Evolutionary conservation across 306 rosid genomes (phyloP), one percentile per base, ranked within the genome.

Genomic region (Castanopsis chinensis): DNA sequence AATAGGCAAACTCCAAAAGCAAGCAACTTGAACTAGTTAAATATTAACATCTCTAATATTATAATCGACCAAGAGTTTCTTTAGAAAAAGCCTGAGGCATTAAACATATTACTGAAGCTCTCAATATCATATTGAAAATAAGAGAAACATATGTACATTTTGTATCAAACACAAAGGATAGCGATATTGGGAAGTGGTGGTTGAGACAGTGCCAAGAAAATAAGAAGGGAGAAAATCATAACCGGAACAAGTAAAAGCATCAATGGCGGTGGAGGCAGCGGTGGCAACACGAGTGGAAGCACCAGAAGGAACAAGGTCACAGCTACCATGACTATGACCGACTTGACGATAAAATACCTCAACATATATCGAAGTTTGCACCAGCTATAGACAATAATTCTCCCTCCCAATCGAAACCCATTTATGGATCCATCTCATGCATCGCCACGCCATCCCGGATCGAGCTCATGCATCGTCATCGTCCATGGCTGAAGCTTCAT

Each of bases 201-300:
- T 15, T 63, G 59, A 75, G 64, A 72, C 17, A 87, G 15, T 2
- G 77, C 88, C 73, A 79, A 28, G 13, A 57, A 59, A 21, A 84
- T 7, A 49, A 87, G 82, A 64, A 84, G 56, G 74, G 68, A 75
- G 15, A 81, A 69, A 37, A 87, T 76, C 53, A 76, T 5, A 20
- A 76, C 53, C 20, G 88, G 88, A 3, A 84, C 12, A 3, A 76
- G 6, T 80, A 87, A 76, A 3, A 84, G 28, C 18, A 87, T 72
- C 76, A 76, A 58, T 3, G 88, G 88, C 1, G 88, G 88, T 12
- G 84, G 84, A 20, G 83, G 84, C n/a, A 84, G 58, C 18, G 90
- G 84, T 4, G 88, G 90, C 65, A 87, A 18, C 37, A 81, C 21
- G 15, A 84, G 69, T 12, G 90, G 88, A 18, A 87, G 81, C 52